A percentile compares a stretch with the other conserved stretches of the same genome.
phyloP scores from a whole-genome alignment of 2,329 filamentous ascomycete species.

The Ascochyta pisi region DNA sequence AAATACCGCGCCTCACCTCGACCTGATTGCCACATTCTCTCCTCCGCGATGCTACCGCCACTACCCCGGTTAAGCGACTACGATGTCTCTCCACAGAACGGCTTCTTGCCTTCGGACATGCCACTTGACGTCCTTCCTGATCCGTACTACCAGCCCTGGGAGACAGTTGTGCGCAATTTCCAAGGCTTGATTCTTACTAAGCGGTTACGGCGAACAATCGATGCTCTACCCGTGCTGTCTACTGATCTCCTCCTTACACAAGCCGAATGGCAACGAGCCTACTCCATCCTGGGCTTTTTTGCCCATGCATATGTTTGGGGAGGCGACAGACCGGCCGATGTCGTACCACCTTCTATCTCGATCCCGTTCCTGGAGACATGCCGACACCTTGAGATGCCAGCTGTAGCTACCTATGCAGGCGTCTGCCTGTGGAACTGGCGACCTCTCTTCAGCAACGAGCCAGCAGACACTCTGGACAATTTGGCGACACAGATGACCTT shows the following conservation, averaged over 20 bases:
- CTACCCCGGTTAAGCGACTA: constrained; percentile 71
- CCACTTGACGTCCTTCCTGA: constrained; percentile 84
- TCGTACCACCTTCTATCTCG: constrained; percentile 80
- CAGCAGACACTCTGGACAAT: constrained; percentile 83
- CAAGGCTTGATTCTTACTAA: constrained; percentile 87
- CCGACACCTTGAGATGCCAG: constrained; percentile 79
- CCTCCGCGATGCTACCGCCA: constrained; percentile 49
- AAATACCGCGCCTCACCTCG: constrained; percentile 8
- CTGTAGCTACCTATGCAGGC: constrained; percentile 92
- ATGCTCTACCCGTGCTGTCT: constrained; percentile 81
- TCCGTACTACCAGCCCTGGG: constrained; percentile 95
- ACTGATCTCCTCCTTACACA: constrained; percentile 82
- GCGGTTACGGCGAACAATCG: constrained; percentile 79
- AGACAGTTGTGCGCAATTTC: constrained; percentile 82
- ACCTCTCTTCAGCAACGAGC: constrained; percentile 83
- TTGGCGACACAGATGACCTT: constrained; percentile 88
- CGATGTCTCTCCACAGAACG: constrained; percentile 77
- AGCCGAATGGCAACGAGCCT: constrained; percentile 89
- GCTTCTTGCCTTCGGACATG: constrained; percentile 84
- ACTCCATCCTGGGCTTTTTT: constrained; percentile 78
- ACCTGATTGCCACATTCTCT: background rate
- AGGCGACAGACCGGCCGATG: constrained; percentile 75
- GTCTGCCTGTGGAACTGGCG: constrained; percentile 97
- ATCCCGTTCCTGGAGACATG: constrained; percentile 82
- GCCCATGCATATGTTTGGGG: constrained; percentile 92